A percentile compares a stretch with the other conserved stretches of the same genome.
Conservation (phyloP, 2,329 filamentous ascomycete genomes). For the Hypoxylon sp. region DNA sequence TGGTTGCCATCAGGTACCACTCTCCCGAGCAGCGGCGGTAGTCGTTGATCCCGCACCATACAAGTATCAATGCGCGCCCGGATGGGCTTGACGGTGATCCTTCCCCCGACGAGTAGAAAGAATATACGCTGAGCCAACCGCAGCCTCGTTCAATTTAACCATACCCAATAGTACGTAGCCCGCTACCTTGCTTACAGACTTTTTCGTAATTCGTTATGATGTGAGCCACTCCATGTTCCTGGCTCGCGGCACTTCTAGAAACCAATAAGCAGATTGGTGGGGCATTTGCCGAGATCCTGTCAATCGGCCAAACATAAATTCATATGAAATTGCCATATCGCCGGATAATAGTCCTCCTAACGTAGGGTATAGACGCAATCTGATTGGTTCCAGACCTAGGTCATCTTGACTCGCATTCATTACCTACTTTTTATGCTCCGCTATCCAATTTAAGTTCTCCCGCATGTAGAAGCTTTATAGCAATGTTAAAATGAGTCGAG, state of each 20-base stretch:
- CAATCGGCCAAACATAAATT: constrained; percentile 23
- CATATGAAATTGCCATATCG: constrained; percentile 33
- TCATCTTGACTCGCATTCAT: constrained; percentile 22
- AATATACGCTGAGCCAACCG: constrained; percentile 7
- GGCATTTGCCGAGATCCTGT: constrained; percentile 35
- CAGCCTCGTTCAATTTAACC: constrained; percentile 32
- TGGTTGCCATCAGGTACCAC: constrained; percentile 4
- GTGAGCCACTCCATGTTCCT: constrained; percentile 17
- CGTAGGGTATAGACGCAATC: constrained; percentile 15
- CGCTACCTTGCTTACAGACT: constrained; percentile 17
- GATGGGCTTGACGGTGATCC: constrained; percentile 6
- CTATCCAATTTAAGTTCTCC: constrained; percentile 17
- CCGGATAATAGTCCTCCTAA: constrained; percentile 27
- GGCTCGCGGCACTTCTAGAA: constrained; percentile 32
- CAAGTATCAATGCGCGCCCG: constrained; percentile 11
- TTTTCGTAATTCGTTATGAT: constrained; percentile 27
- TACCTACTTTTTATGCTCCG: constrained; percentile 20
- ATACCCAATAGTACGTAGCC: constrained; percentile 23
- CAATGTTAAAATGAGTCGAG: constrained; percentile 25
- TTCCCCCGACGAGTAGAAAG: constrained; percentile 15
- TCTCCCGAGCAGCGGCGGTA: constrained; percentile 17
- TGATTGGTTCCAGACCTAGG: constrained; percentile 37
- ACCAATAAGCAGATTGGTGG: constrained; percentile 26
- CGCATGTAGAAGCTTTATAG: constrained; percentile 3
- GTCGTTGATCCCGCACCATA: constrained; percentile 20